Conservation (phyloP, 1,284 basidiomycete species). For the Trichosporon sp. region DNA sequence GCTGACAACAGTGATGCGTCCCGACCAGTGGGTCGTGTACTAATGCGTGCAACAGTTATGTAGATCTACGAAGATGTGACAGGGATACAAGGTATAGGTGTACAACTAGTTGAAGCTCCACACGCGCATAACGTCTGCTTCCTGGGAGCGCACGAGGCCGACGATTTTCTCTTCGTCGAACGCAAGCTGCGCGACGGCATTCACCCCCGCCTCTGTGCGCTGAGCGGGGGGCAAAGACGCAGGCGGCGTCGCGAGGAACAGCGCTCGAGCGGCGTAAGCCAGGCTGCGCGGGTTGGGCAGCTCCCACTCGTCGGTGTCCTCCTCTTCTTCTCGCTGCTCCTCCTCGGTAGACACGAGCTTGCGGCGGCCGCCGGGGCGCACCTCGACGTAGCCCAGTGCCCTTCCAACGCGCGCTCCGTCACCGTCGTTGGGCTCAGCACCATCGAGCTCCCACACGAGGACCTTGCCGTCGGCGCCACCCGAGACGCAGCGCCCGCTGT, state of each 20-base stretch:
- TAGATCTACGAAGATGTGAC: neutral
- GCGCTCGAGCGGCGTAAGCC: constrained; percentile 38
- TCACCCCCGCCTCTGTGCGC: neutral
- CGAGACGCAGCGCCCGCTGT: constrained; percentile 39
- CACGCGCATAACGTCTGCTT: constrained; percentile 34
- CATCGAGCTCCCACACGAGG: constrained; percentile 48
- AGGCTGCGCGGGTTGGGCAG: constrained; percentile 43
- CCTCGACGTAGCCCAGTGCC: constrained; percentile 43
- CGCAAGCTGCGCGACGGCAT: constrained; percentile 35
- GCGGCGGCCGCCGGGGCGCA: constrained; percentile 27
- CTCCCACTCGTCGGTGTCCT: neutral
- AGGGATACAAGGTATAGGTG: neutral
- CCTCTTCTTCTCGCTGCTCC: neutral
- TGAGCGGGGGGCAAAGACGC: constrained; percentile 7
- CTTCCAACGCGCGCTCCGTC: constrained; percentile 25
- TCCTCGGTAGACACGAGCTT: neutral
- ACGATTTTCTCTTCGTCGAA: constrained; percentile 51
- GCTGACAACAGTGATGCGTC: constrained; percentile 30
- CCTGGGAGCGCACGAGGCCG: constrained; percentile 25
- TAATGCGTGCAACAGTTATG: constrained; percentile 9
- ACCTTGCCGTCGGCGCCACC: constrained; percentile 44
- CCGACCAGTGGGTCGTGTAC: constrained; percentile 40
- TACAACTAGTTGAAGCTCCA: constrained; percentile 37
- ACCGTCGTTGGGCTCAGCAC: constrained; percentile 8
- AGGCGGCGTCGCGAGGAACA: constrained; percentile 39